These are phyloP conservation scores for Coriaria nepalensis DNA, from an alignment of 306 rosid genomes.

Conservation along the genomic window DNA sequence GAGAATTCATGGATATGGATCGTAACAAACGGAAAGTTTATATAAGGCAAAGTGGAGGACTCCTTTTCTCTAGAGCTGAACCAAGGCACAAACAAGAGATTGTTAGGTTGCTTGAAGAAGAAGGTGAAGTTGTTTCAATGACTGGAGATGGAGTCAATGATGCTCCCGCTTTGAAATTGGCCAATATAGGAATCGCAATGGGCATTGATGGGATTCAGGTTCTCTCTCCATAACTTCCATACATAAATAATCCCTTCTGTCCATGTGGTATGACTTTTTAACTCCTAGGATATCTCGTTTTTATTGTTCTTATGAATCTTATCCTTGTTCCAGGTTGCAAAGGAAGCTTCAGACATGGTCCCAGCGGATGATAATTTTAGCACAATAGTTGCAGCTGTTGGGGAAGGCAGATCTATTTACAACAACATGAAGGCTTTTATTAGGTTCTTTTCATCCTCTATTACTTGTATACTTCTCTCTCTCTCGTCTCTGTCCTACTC, in stretches of 20 bases:
- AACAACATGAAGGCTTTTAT: constrained; percentile 90
- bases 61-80: constrained; percentile 93
- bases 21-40: constrained; percentile 33
- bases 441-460: too few species aligned
- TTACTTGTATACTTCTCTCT: too few species aligned
- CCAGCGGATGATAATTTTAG: constrained; percentile 91
- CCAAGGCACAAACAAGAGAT: constrained; percentile 93
- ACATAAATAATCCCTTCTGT: too few species aligned
- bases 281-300: too few species aligned
- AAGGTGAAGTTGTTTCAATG: too few species aligned
- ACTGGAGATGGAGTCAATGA: too few species aligned
- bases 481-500: too few species aligned
- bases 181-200: constrained; percentile 96
- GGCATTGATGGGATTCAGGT: constrained; percentile 97
- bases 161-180: constrained; percentile 94
- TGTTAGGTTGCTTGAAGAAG: constrained; percentile 63
- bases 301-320: too few species aligned
- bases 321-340: constrained; percentile 57
- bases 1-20: constrained; percentile 59
- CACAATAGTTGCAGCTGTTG: constrained; percentile 88
- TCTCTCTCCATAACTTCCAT: too few species aligned
- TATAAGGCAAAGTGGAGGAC: constrained; percentile 59
- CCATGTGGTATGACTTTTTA: too few species aligned
- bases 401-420: constrained; percentile 94
- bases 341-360: constrained; percentile 97